These are phyloP conservation scores for Intubia oerlemansii DNA, from an alignment of 2,329 filamentous ascomycete genomes.

Conservation along the genomic window DNA sequence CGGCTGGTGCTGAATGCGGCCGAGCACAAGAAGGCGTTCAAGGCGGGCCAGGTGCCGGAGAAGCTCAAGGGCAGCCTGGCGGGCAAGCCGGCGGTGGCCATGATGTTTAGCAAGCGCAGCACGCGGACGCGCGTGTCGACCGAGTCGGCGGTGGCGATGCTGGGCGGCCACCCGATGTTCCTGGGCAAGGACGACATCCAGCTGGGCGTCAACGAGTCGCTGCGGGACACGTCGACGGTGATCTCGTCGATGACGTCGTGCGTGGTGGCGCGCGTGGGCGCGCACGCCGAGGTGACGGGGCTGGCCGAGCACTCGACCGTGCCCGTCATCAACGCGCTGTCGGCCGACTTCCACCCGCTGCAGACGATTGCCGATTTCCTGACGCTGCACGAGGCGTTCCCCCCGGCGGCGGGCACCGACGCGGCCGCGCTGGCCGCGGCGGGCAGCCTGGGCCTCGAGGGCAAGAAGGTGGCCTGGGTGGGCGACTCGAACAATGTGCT, in stretches of 20 bases:
- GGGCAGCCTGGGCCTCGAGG: constrained; percentile 44
- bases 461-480: constrained; percentile 85
- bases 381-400: constrained; percentile 66
- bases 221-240: constrained; percentile 80
- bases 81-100: constrained; percentile 57
- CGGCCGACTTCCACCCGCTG: constrained; percentile 78
- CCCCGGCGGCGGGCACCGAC: constrained; percentile 19
- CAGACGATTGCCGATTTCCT: constrained; percentile 90
- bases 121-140: constrained; percentile 87
- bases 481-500: constrained; percentile 95
- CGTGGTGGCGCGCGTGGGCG: constrained; percentile 60
- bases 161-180: constrained; percentile 94
- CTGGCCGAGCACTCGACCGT: constrained; percentile 54
- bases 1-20: constrained; percentile 67
- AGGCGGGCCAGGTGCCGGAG: constrained; percentile 28
- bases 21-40: constrained; percentile 55
- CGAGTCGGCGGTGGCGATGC: constrained; percentile 67
- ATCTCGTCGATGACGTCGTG: constrained; percentile 85
- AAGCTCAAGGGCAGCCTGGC: constrained; percentile 40
- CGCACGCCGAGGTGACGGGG: constrained; percentile 51
- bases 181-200: constrained; percentile 91
- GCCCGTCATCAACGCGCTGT: constrained; percentile 73
- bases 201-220: constrained; percentile 79
- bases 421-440: constrained; percentile 12
- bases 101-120: constrained; percentile 94